Evolutionary conservation across 768 basidiomycete species (phyloP).

Genomic region (Russula foetens): DNA sequence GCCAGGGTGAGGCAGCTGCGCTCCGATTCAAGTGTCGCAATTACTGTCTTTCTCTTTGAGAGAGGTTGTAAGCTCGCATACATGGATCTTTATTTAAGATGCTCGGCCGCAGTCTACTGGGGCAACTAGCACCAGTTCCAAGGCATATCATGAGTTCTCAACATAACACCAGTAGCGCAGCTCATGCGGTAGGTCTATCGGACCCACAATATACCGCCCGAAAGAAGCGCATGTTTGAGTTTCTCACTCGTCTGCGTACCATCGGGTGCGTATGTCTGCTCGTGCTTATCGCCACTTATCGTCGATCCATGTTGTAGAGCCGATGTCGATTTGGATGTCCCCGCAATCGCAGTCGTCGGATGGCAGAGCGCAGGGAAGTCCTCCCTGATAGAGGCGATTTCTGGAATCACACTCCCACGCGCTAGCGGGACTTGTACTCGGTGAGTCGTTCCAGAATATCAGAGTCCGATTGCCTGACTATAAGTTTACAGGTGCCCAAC

Average conservation of each 20-base stretch:
- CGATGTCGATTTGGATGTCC: constrained; percentile 61
- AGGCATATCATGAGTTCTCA: neutral
- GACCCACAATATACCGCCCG: constrained; percentile 33
- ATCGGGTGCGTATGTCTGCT: constrained; percentile 41
- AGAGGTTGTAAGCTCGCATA: too few relatives aligned
- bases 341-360: constrained; percentile 66
- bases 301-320: constrained; percentile 34
- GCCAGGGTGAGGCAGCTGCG: too few relatives aligned
- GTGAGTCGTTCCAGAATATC: constrained; percentile 26
- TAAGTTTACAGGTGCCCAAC: constrained; percentile 28
- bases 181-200: constrained; percentile 41
- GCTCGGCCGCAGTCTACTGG: neutral
- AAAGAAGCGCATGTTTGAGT: constrained; percentile 42
- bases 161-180: neutral
- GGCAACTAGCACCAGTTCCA: neutral
- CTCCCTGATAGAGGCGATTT: constrained; percentile 70
- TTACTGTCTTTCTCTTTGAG: neutral
- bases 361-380: constrained; percentile 71
- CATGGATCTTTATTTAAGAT: neutral
- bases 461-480: neutral
- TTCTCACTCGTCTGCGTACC: constrained; percentile 42
- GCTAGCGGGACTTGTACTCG: constrained; percentile 69
- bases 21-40: neutral
- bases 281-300: constrained; percentile 2
- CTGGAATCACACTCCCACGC: constrained; percentile 61